phyloP scores from a whole-genome alignment of 805 yeast genomes.

The Wickerhamomyces queroliae region DNA sequence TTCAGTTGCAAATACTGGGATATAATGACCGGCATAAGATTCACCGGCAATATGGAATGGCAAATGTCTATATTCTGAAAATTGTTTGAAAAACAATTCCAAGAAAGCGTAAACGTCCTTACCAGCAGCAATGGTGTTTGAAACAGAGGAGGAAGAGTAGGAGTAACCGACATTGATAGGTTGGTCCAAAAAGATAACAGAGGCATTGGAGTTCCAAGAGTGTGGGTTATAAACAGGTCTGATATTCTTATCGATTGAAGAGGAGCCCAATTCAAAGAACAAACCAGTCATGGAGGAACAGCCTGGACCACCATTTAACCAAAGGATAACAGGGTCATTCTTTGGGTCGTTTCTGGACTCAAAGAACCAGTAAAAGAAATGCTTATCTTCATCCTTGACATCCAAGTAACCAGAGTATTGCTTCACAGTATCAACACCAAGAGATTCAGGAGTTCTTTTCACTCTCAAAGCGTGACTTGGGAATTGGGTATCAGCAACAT shows the following conservation, averaged over 20 bases:
- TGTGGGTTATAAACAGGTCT: slow-evolving; percentile 66
- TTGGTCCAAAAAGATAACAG: slow-evolving; percentile 82
- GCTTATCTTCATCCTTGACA: slow-evolving; percentile 78
- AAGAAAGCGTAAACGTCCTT: slow-evolving; percentile 76
- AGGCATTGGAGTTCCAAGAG: slow-evolving; percentile 83
- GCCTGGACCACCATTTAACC: slow-evolving; percentile 96
- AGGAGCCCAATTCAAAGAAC: slow-evolving; percentile 83
- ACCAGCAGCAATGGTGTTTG: slow-evolving; percentile 77
- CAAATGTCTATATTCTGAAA: slow-evolving; percentile 46
- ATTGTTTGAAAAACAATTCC: slow-evolving; percentile 73
- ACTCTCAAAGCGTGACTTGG: slow-evolving; percentile 56
- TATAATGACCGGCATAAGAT: slow-evolving; percentile 91
- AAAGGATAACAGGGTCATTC: slow-evolving; percentile 77
- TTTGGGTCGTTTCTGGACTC: slow-evolving; percentile 87
- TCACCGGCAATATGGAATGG: slow-evolving; percentile 90
- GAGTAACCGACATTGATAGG: slow-evolving; percentile 85
- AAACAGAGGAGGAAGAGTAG: slow-evolving; percentile 56
- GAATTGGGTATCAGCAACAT: slow-evolving; percentile 31
- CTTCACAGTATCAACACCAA: slow-evolving; percentile 77
- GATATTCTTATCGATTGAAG: slow-evolving; percentile 55
- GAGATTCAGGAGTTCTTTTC: slow-evolving; percentile 52
- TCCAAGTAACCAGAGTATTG: slow-evolving; percentile 87
- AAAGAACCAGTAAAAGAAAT: slow-evolving; percentile 79
- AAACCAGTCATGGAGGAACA: slow-evolving; percentile 86
- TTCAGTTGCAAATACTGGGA: slow-evolving; percentile 83